A percentile compares a stretch with the other conserved stretches of the same genome.
Evolutionary conservation across 768 basidiomycete genomes (phyloP).

Genomic region (Sporobolomyces pararoseus): DNA sequence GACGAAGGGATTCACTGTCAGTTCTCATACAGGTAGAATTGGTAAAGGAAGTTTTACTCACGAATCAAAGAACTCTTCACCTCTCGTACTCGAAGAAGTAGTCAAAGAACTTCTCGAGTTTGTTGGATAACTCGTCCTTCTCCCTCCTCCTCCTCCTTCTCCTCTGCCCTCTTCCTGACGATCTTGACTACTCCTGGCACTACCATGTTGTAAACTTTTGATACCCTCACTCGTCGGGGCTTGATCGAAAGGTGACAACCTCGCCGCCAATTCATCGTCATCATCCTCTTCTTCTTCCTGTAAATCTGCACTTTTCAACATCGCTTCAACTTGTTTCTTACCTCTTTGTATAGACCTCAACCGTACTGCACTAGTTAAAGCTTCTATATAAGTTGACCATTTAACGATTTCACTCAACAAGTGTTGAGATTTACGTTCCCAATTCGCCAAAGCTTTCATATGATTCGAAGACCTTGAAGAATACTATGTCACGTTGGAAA

Average conservation of each 20-base stretch:
- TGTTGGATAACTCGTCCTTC: neutral
- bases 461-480: conserved; percentile 68
- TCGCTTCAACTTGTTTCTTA: conserved; percentile 71
- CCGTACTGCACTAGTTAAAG: conserved; percentile 74
- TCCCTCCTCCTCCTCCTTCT: neutral
- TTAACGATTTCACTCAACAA: conserved; percentile 89
- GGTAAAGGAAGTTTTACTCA: neutral
- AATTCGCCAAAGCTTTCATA: conserved; percentile 72
- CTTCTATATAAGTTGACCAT: conserved; percentile 90
- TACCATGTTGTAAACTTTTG: neutral
- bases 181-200: neutral
- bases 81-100: neutral
- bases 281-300: conserved; percentile 16
- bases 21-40: neutral
- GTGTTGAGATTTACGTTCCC: conserved; percentile 87
- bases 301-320: conserved; percentile 49
- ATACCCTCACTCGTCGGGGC: neutral
- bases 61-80: conserved; percentile 24
- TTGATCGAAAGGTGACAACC: conserved; percentile 19
- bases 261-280: neutral
- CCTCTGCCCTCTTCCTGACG: neutral
- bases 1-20: neutral
- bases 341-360: conserved; percentile 84
- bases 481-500: too few relatives aligned
- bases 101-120: neutral